Evolutionary conservation across 1,284 basidiomycete species (phyloP), one percentile per base, ranked within the genome.

Genomic region (Boletellus sp.): DNA sequence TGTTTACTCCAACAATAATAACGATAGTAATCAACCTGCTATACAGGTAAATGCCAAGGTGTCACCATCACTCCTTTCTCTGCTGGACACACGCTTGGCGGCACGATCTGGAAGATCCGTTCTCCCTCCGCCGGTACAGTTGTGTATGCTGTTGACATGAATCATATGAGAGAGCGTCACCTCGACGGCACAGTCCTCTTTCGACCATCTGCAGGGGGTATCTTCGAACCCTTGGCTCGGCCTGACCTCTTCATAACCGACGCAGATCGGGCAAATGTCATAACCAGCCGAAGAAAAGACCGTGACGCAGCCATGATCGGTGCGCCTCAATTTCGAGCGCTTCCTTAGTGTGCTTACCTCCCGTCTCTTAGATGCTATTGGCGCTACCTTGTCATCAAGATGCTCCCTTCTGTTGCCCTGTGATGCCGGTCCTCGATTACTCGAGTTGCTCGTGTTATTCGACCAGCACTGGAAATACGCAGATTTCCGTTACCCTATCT

Each of bases 401-500:
- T 82, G 84, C 38, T 92, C 91, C 8, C 74, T 99, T 20, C 77
- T 99, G 19, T 73, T 98, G 30, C 96, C 96, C 4, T 91, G 91
- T 57, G 96, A 99, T 64, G 83, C 94, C 0, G 94, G 94, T 25
- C 93, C 94, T 0, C 85, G 96, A 17, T 76, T 99, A 4, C 78
- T 99, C 19, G 96, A 99, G 63, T 76, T 99, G 5, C 80, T 99
- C 25, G 91, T 99, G 17, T 74, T 99, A 9, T 80, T 99, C 33
- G 96, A 99, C 63, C 94, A 97, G 63, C 95, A 99, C 64, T 99
- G 96, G 96, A 88, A 87, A 42, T 98, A 84, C 68, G 89, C 77
- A 6, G 80, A 82, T 41, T 78, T 90, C 21, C 79, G 78, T 59
- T 84, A 78, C 60, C 94, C 95, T 0, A 87, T 99, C 25, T 99